These are phyloP conservation scores for Coemansia sp. DNA, from an alignment of 192 early-diverging fungal species.

Conservation along the genomic window DNA sequence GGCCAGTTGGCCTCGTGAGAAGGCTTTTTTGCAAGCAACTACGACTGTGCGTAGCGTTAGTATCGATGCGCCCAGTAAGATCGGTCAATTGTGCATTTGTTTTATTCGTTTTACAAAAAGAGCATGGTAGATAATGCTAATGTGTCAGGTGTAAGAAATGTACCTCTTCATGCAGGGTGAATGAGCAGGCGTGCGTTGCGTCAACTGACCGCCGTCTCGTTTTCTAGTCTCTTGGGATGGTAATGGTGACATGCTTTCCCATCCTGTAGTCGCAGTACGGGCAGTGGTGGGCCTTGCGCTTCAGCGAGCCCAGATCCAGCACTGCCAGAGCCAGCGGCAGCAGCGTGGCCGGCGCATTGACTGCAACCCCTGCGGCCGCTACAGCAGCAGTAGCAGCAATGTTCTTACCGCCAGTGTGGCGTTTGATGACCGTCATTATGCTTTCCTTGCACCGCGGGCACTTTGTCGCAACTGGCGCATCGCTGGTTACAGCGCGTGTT, in stretches of 20 bases:
- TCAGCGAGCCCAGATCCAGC: conserved; percentile 39
- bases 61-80: neutral
- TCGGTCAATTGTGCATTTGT: conserved; percentile 5
- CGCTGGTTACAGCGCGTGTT: conserved; percentile 27
- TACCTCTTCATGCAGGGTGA: conserved; percentile 3
- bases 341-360: conserved; percentile 37
- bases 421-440: conserved; percentile 38
- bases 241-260: conserved; percentile 47
- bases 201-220: conserved; percentile 2
- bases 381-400: conserved; percentile 40
- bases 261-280: conserved; percentile 47
- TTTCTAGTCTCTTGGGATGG: conserved; percentile 31
- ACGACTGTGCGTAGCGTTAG: neutral
- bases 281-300: conserved; percentile 49
- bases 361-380: conserved; percentile 34
- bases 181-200: neutral
- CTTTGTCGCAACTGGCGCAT: conserved; percentile 23
- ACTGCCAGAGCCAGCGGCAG: conserved; percentile 47
- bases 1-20: neutral
- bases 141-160: neutral
- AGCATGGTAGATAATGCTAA: conserved; percentile 6
- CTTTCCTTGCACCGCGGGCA: conserved; percentile 34
- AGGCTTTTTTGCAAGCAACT: neutral
- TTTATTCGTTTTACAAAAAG: conserved; percentile 4
- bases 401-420: conserved; percentile 45